Conservation (phyloP, 768 basidiomycete genomes). For the Trametes elegans region DNA sequence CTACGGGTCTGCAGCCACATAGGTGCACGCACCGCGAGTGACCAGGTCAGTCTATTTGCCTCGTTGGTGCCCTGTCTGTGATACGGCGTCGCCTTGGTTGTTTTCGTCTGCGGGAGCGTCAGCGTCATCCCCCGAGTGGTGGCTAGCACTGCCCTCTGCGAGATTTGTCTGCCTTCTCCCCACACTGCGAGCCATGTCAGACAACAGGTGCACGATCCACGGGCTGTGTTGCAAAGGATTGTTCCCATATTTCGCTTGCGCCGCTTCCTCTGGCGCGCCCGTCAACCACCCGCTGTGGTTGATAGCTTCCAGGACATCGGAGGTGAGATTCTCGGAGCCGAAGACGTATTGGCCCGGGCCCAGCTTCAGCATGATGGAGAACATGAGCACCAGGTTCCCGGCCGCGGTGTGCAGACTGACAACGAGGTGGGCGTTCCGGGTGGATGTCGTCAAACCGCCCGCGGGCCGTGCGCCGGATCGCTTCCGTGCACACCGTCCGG, state of each 20-base stretch:
- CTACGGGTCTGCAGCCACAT: too few species aligned
- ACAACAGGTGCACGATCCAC: too few species aligned
- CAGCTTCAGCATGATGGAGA: neutral
- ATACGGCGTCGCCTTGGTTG: too few species aligned
- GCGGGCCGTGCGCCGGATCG: neutral
- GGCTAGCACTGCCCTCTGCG: too few species aligned
- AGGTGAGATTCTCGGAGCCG: neutral
- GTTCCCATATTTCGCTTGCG: neutral
- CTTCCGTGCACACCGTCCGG: slow-evolving; percentile 1
- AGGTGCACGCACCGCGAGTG: too few species aligned
- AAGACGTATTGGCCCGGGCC: slow-evolving; percentile 5
- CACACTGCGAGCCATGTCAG: too few species aligned
- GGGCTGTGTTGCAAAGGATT: too few species aligned
- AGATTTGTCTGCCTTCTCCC: too few species aligned
- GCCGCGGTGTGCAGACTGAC: neutral
- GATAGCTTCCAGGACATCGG: neutral
- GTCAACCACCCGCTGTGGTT: slow-evolving; percentile 2
- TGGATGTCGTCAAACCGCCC: neutral
- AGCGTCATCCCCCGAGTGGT: too few species aligned
- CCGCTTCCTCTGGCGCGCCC: neutral
- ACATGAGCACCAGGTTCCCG: neutral
- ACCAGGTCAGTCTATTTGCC: too few species aligned
- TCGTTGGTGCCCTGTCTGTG: too few species aligned
- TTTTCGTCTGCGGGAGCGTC: too few species aligned
- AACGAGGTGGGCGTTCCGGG: slow-evolving; percentile 6